Base-by-base conservation (phyloP, 73 alveolate species). In the Paramecium tetraurelia region DNA sequence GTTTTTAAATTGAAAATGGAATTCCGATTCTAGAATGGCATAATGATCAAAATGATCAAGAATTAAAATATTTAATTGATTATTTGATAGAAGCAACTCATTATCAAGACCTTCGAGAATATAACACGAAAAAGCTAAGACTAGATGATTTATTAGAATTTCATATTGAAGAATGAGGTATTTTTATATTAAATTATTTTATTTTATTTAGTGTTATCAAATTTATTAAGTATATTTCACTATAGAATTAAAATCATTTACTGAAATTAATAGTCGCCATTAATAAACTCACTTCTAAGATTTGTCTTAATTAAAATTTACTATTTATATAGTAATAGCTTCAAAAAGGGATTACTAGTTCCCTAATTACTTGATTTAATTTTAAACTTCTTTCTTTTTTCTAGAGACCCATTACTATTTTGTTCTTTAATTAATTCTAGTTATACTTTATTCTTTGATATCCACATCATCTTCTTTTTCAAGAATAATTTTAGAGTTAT, bases 1-100 rank as follows among this genome's bases (percentile, higher is more conserved):
- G 98, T 5, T 97, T 69, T 85, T 95, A 97, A 85, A 93, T 97
- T 27, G 96, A 96, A 38, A 96, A 96, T 57, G 99, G 99, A 20
- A 93, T 96, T 2, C 99, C 99, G 18, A 96, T 96, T 43, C 70
- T 96, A 12, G 97, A 97, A 41, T 96, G 95, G 93, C 96, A 95
- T 63, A 85, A 95, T 36, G 97, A 95, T 70, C 50, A 84, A 80
- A 43, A 72, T 18, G 99, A 96, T 94, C 92, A 93, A 85, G 99
- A 96, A 92, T 92, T 97, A 93, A 93, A 92, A 77, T 95, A 94
- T 71, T 86, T 97, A 63, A 53, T 93, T 11, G 93, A 95, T 36
- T 96, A 95, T 88, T 93, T 96, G 58, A 87, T 72, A 40, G 86
- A 70, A 7, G 94, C 89, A 3, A 36, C 89, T 16, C 44, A 86